Conservation (phyloP, 176 grass and related monocot genomes). For the Eragrostis nindensis region DNA sequence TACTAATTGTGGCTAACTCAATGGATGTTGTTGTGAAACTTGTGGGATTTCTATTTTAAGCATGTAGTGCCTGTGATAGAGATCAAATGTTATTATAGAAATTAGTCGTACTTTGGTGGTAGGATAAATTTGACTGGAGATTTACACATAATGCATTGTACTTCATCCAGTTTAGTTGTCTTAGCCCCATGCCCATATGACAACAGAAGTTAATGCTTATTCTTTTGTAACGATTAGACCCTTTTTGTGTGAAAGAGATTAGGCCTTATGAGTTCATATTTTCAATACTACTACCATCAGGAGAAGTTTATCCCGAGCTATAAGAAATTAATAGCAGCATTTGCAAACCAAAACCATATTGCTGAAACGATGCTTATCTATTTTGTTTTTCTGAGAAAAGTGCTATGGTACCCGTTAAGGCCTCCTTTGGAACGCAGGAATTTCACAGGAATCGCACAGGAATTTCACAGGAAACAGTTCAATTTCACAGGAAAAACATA, state of each 20-base stretch:
- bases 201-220: not conserved
- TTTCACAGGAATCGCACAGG: too few species aligned
- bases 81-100: not conserved
- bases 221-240: too few species aligned
- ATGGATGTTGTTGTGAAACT: not conserved
- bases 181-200: not conserved
- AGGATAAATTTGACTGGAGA: not conserved
- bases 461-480: too few species aligned
- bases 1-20: not conserved
- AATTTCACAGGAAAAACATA: too few species aligned
- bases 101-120: not conserved
- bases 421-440: too few species aligned
- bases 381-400: not conserved
- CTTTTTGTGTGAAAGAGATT: not conserved
- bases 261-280: not conserved
- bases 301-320: not conserved
- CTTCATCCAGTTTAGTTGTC: not conserved
- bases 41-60: not conserved
- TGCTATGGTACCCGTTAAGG: not conserved
- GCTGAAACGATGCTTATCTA: not conserved
- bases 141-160: not conserved
- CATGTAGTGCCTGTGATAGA: not conserved
- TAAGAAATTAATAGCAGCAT: not conserved
- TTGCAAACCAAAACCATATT: not conserved
- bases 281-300: not conserved